phyloP scores from a whole-genome alignment of 2,329 filamentous ascomycete genomes.

The Moelleriella libera region DNA sequence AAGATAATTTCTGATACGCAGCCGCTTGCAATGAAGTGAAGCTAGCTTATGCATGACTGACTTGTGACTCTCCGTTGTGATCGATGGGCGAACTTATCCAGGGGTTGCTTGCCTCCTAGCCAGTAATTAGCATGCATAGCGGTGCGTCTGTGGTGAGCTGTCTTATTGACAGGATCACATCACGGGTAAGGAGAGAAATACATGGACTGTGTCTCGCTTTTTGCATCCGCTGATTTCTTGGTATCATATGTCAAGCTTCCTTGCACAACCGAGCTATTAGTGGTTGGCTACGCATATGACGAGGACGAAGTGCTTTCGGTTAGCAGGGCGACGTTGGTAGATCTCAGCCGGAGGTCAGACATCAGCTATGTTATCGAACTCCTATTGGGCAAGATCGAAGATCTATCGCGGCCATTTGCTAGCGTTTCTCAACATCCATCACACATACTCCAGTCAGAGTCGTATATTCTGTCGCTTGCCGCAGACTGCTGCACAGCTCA shows the following conservation, averaged over 20 bases:
- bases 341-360: constrained; percentile 36
- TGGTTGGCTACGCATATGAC: constrained; percentile 7
- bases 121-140: constrained; percentile 31
- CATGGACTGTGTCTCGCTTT: background rate
- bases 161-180: constrained; percentile 47
- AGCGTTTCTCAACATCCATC: constrained; percentile 36
- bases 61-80: too few species aligned
- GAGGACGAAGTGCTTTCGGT: constrained; percentile 48
- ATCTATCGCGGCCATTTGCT: constrained; percentile 40
- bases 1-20: too few species aligned
- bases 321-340: constrained; percentile 46
- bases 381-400: constrained; percentile 42
- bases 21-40: too few species aligned
- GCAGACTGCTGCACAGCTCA: constrained; percentile 51
- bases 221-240: too few species aligned
- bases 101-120: too few species aligned
- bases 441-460: constrained; percentile 48
- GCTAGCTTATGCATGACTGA: too few species aligned
- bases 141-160: constrained; percentile 46
- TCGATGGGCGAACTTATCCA: too few species aligned
- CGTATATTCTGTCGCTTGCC: constrained; percentile 48
- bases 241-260: too few species aligned
- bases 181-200: constrained; percentile 32
- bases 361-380: constrained; percentile 41
- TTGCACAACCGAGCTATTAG: too few species aligned